A percentile compares a stretch with the other conserved stretches of the same genome.
These are phyloP conservation scores for Arabidopsis hybrid DNA, from an alignment of 441 rosid genomes.

Conservation along the genomic window DNA sequence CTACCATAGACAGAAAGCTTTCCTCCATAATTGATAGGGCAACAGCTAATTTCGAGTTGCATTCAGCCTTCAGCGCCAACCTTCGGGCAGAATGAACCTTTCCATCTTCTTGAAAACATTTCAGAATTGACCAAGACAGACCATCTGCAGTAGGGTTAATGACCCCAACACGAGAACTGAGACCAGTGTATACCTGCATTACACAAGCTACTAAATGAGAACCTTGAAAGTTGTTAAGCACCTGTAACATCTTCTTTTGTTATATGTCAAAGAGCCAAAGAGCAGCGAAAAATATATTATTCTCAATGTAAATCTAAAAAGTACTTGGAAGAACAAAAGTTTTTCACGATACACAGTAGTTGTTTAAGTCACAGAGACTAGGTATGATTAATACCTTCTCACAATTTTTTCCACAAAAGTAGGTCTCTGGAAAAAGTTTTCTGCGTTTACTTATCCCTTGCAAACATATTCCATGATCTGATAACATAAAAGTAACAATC, in stretches of 20 bases:
- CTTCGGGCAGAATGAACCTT: conserved; percentile 77
- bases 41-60: conserved; percentile 95
- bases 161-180: conserved; percentile 79
- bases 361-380: conserved; percentile 2
- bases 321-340: conserved; percentile 3
- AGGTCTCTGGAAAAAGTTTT: conserved; percentile 55
- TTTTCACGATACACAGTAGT: conserved; percentile 10
- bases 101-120: conserved; percentile 87
- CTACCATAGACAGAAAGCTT: conserved; percentile 95
- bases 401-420: conserved; percentile 75
- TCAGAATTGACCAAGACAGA: conserved; percentile 87
- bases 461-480: conserved; percentile 82
- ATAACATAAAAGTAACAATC: conserved; percentile 41
- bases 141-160: conserved; percentile 64
- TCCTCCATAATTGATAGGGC: conserved; percentile 96
- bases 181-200: conserved; percentile 78
- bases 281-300: conserved; percentile 3
- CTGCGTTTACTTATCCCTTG: conserved; percentile 44
- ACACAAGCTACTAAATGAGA: conserved; percentile 36
- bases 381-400: conserved; percentile 62
- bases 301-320: not conserved
- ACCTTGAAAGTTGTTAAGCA: conserved; percentile 15
- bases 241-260: conserved; percentile 14
- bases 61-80: conserved; percentile 87
- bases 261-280: conserved; percentile 21